Percentiles rank a stretch among this genome's conserved stretches.
Conservation (phyloP, 108 stramenopile genomes). For the Fragilariopsis cylindrus region DNA sequence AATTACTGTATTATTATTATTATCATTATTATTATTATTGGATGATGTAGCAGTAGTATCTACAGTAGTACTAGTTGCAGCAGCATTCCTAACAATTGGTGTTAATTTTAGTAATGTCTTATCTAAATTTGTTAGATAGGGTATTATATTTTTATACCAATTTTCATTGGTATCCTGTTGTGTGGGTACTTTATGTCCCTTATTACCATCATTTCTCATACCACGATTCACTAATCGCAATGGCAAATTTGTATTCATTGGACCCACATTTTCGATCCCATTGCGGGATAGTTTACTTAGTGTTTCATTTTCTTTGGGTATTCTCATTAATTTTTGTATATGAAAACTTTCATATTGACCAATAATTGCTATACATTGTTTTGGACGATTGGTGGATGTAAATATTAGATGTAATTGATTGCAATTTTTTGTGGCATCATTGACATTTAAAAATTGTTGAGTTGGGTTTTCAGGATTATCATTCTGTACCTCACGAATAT, state of each 20-base stretch:
- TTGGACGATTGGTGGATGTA: constrained; percentile 25
- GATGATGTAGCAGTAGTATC: no score
- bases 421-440: constrained; percentile 66
- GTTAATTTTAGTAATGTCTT: constrained; percentile 41
- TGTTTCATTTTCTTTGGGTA: constrained; percentile 6
- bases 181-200: constrained; percentile 28
- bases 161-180: constrained; percentile 30
- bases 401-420: constrained; percentile 63
- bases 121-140: constrained; percentile 53
- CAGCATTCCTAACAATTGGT: constrained; percentile 53
- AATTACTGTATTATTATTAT: constrained; percentile 64
- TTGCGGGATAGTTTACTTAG: background rate
- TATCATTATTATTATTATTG: constrained; percentile 33
- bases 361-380: constrained; percentile 70
- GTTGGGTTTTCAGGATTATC: no score
- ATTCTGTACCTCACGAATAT: no score
- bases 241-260: constrained; percentile 32
- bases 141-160: constrained; percentile 43
- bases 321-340: constrained; percentile 71
- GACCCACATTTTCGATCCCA: background rate
- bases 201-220: constrained; percentile 47
- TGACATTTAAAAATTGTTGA: constrained; percentile 11
- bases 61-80: background rate
- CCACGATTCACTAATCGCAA: constrained; percentile 59
- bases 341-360: constrained; percentile 80